phyloP scores from a whole-genome alignment of 495 filamentous ascomycete genomes.

The Penicillium fimorum region DNA sequence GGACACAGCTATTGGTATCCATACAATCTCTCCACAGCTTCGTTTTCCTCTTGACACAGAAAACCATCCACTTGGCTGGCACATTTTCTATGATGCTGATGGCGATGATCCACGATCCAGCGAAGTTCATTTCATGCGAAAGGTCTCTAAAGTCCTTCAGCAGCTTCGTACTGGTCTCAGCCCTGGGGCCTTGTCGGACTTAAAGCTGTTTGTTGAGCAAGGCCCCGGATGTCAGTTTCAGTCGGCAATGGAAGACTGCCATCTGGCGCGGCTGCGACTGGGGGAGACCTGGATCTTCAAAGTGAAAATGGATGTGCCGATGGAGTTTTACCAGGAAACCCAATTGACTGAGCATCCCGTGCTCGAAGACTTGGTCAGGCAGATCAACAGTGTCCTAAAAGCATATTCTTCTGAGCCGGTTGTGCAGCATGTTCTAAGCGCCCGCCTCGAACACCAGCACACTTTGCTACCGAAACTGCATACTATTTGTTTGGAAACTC shows the following conservation, averaged over 20 bases:
- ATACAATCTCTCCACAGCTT: conserved; percentile 24
- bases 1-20: conserved; percentile 26
- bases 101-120: conserved; percentile 1
- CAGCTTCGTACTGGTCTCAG: conserved; percentile 28
- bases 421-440: conserved; percentile 21
- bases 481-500: conserved; percentile 14
- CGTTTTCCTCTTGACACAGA: conserved; percentile 13
- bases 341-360: conserved; percentile 9
- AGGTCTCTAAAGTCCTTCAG: conserved; percentile 18
- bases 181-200: conserved; percentile 19
- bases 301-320: conserved; percentile 16
- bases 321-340: conserved; percentile 1
- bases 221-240: conserved; percentile 17
- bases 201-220: conserved; percentile 15
- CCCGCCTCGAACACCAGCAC: conserved; percentile 22
- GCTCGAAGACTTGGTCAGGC: conserved; percentile 16
- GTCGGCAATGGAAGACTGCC: conserved; percentile 9
- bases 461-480: conserved; percentile 19
- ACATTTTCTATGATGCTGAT: conserved; percentile 21
- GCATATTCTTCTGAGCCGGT: conserved; percentile 15
- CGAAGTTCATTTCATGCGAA: conserved; percentile 20
- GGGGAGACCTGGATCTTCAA: conserved; percentile 28
- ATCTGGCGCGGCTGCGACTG: conserved; percentile 19
- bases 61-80: conserved; percentile 20
- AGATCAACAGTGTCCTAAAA: conserved; percentile 21